A percentile compares a stretch with the other conserved stretches of the same genome.
Conservation (phyloP, 176 grass and related monocot species). For the Hsuehochloa calcarea region DNA sequence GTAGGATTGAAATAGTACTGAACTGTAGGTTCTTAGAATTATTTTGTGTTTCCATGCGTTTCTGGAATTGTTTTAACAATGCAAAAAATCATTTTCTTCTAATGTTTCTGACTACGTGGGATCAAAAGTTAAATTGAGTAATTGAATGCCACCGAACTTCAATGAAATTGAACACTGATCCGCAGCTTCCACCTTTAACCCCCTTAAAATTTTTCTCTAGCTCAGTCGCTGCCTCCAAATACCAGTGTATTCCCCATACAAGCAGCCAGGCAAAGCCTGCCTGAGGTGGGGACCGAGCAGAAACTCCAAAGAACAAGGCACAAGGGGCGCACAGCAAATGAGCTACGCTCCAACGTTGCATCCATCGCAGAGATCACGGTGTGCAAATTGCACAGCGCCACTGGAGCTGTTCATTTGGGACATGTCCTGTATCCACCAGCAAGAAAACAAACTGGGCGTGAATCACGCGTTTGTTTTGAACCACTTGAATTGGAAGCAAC, state of each 20-base stretch:
- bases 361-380: conserved; percentile 36
- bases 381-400: conserved; percentile 31
- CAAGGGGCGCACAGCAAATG: background rate
- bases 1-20: too few species aligned
- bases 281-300: background rate
- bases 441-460: conserved; percentile 26
- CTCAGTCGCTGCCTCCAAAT: background rate
- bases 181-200: too few species aligned
- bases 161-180: too few species aligned
- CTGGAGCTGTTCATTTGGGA: background rate
- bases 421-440: conserved; percentile 30
- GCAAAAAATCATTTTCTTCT: too few species aligned
- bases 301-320: background rate
- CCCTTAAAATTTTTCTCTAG: too few species aligned
- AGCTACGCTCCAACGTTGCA: conserved; percentile 33
- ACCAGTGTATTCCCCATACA: background rate
- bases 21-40: too few species aligned
- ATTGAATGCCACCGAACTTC: too few species aligned
- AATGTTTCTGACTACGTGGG: too few species aligned
- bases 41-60: too few species aligned
- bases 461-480: conserved; percentile 26
- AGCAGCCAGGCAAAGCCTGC: background rate
- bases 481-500: conserved; percentile 8
- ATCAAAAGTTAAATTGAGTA: too few species aligned
- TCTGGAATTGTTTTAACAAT: too few species aligned